Percentiles rank a stretch among this genome's conserved stretches.
These are phyloP conservation scores for Helianthus annuus DNA, from an alignment of 129 eudicot species.

Conservation along the genomic window HanXRQr2.0-SUNRISE NC_035437.2:159102090-159102589, in stretches of 20 bases:
- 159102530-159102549: no score
- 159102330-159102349: slow-evolving; percentile 33
- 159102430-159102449: no score
- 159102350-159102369: slow-evolving; percentile 20
- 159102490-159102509: not conserved
- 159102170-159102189: slow-evolving; percentile 81
- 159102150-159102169: slow-evolving; percentile 78
- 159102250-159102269: not conserved
- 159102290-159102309: slow-evolving; percentile 34
- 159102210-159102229: slow-evolving; percentile 43
- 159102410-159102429: not conserved
- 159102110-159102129: slow-evolving; percentile 46
- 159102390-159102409: not conserved
- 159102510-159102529: no score
- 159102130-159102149: slow-evolving; percentile 65
- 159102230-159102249: slow-evolving; percentile 15
- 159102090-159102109: slow-evolving; percentile 67
- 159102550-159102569: no score
- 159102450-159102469: no score
- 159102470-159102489: no score
- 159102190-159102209: slow-evolving; percentile 92
- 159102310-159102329: slow-evolving; percentile 13
- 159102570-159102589: no score
- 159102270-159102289: not conserved
- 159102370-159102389: slow-evolving; percentile 21